phyloP scores from a whole-genome alignment of 768 basidiomycete species.

The Mycena kentingensis region DNA sequence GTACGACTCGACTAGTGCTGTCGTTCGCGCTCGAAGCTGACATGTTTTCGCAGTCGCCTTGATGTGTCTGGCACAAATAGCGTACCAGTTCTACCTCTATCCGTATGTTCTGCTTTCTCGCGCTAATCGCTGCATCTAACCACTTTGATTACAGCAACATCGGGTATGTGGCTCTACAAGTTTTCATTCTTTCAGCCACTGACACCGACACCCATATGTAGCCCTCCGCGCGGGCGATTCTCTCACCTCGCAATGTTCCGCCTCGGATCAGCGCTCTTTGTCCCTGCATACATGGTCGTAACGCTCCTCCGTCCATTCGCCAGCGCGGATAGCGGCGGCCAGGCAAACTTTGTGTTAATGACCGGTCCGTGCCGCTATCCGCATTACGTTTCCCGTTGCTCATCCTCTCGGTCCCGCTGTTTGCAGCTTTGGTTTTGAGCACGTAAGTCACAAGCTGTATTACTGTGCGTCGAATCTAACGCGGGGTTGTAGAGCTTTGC shows the following conservation, averaged over 20 bases:
- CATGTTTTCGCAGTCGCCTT: conserved; percentile 59
- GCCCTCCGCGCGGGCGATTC: conserved; percentile 80
- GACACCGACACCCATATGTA: conserved; percentile 30
- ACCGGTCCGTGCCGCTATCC: conserved; percentile 49
- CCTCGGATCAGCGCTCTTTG: conserved; percentile 80
- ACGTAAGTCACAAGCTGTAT: conserved; percentile 57
- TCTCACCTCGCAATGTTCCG: conserved; percentile 91
- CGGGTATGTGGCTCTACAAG: conserved; percentile 47
- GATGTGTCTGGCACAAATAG: conserved; percentile 93
- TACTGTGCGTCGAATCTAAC: conserved; percentile 3
- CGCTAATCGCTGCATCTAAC: conserved; percentile 1
- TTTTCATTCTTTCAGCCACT: conserved; percentile 13
- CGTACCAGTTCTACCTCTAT: conserved; percentile 89
- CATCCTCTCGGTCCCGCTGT: neutral
- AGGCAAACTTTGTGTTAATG: conserved; percentile 75
- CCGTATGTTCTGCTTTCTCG: conserved; percentile 56
- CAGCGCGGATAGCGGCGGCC: conserved; percentile 63
- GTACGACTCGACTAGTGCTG: conserved; percentile 40
- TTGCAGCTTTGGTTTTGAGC: conserved; percentile 69
- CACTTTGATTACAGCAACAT: conserved; percentile 56
- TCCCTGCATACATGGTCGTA: conserved; percentile 87
- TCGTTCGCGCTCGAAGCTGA: neutral
- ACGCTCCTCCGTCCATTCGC: conserved; percentile 75
- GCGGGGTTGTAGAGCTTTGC: conserved; percentile 59
- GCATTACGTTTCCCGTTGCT: conserved; percentile 7